These are phyloP conservation scores for Venturiaceae sp. DNA, from an alignment of 2,329 filamentous ascomycete species.

Conservation along the genomic window DNA sequence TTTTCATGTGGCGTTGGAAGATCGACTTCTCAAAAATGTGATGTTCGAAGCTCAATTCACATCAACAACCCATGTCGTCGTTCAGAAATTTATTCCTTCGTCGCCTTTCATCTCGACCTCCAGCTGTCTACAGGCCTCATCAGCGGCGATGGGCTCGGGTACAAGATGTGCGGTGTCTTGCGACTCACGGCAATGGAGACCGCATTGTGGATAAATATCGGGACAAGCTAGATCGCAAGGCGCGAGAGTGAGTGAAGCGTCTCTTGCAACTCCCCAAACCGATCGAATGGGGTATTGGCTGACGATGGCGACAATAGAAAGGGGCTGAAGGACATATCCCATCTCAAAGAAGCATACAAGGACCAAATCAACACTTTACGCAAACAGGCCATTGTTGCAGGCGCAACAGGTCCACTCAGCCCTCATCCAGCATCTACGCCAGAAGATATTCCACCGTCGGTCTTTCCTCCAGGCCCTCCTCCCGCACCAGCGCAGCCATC, in stretches of 20 bases:
- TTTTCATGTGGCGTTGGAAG: no score
- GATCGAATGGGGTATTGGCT: not conserved
- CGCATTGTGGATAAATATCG: constrained; percentile 76
- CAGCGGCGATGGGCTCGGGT: constrained; percentile 88
- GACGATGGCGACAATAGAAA: constrained; percentile 28
- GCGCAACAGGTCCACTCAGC: constrained; percentile 35
- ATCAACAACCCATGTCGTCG: constrained; percentile 1
- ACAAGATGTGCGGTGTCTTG: constrained; percentile 83
- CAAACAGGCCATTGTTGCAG: constrained; percentile 51
- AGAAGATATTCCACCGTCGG: constrained; percentile 16
- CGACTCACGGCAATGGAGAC: constrained; percentile 60
- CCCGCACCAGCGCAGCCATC: constrained; percentile 22
- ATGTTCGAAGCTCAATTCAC: not conserved
- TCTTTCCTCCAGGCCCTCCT: constrained; percentile 14
- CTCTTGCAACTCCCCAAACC: not conserved
- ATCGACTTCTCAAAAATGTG: not conserved
- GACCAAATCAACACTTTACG: constrained; percentile 70
- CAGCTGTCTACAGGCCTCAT: not conserved
- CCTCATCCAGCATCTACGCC: constrained; percentile 25
- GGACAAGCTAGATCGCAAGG: constrained; percentile 75
- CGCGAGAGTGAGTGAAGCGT: constrained; percentile 44
- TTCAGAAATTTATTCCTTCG: not conserved
- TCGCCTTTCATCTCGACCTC: not conserved
- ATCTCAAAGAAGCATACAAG: constrained; percentile 73
- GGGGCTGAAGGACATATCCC: constrained; percentile 59